These are phyloP conservation scores for Cutaneotrichosporon spelunceum DNA, from an alignment of 1,284 basidiomycete species.

Conservation along the genomic window DNA sequence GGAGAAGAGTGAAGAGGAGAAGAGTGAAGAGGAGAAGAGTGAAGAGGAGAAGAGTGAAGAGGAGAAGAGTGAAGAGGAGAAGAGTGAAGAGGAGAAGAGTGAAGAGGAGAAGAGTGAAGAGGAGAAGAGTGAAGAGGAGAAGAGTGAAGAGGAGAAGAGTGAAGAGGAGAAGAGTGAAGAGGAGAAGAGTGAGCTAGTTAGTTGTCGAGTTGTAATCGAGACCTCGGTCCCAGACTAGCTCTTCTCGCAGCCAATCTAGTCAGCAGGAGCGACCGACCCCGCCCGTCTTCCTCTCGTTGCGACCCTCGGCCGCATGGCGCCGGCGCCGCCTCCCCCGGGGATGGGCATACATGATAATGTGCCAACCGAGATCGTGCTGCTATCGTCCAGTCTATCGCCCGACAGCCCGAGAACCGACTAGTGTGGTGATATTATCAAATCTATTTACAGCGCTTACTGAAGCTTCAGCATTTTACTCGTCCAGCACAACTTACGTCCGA, in stretches of 20 bases:
- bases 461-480: background rate
- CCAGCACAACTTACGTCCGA: conserved; percentile 4
- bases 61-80: background rate
- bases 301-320: background rate
- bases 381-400: background rate
- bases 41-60: background rate
- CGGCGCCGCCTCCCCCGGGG: background rate
- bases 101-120: background rate
- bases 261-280: background rate
- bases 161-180: conserved; percentile 2
- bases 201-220: no score
- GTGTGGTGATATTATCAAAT: conserved; percentile 2
- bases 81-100: background rate
- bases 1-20: no score
- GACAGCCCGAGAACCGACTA: background rate
- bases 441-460: background rate
- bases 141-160: background rate
- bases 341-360: conserved; percentile 13
- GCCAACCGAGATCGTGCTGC: conserved; percentile 2
- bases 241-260: conserved; percentile 3
- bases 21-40: no score
- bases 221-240: background rate
- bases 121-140: background rate
- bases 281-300: background rate
- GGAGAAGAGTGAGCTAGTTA: conserved; percentile 2